These are phyloP conservation scores for Candolleomyces eurysporus DNA, from an alignment of 768 basidiomycete species.

Conservation along the genomic window DNA sequence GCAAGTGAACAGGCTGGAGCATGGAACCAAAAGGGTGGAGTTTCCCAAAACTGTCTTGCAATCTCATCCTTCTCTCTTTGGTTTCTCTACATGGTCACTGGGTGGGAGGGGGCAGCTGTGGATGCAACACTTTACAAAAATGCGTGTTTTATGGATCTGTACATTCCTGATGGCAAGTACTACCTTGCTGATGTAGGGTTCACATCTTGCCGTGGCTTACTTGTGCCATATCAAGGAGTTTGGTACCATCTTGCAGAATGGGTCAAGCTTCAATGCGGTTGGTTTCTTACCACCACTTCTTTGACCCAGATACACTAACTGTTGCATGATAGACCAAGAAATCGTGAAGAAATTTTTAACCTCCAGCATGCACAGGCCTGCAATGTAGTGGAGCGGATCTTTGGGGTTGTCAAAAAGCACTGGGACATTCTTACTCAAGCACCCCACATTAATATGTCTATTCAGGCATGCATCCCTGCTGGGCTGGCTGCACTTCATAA, in stretches of 20 bases:
- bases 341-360: constrained; percentile 40
- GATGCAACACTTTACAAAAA: constrained; percentile 32
- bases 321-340: constrained; percentile 23
- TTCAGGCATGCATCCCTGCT: constrained; percentile 20
- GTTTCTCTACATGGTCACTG: constrained; percentile 36
- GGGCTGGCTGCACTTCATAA: constrained; percentile 21
- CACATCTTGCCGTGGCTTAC: constrained; percentile 19
- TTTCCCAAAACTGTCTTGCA: constrained; percentile 39
- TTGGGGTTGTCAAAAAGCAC: constrained; percentile 33
- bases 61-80: constrained; percentile 28
- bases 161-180: constrained; percentile 8
- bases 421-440: constrained; percentile 16
- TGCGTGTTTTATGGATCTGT: constrained; percentile 23
- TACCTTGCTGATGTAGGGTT: constrained; percentile 32
- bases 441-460: constrained; percentile 15
- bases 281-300: too few relatives aligned
- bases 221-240: constrained; percentile 30
- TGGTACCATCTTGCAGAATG: constrained; percentile 35
- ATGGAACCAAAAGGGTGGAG: constrained; percentile 28
- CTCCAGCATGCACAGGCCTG: constrained; percentile 35
- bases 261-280: constrained; percentile 3
- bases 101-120: constrained; percentile 39
- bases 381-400: constrained; percentile 38
- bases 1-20: constrained; percentile 15
- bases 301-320: too few relatives aligned